These are phyloP conservation scores for Triangularia verruculosa DNA, from an alignment of 2,329 filamentous ascomycete genomes.

Conservation along the genomic window DNA sequence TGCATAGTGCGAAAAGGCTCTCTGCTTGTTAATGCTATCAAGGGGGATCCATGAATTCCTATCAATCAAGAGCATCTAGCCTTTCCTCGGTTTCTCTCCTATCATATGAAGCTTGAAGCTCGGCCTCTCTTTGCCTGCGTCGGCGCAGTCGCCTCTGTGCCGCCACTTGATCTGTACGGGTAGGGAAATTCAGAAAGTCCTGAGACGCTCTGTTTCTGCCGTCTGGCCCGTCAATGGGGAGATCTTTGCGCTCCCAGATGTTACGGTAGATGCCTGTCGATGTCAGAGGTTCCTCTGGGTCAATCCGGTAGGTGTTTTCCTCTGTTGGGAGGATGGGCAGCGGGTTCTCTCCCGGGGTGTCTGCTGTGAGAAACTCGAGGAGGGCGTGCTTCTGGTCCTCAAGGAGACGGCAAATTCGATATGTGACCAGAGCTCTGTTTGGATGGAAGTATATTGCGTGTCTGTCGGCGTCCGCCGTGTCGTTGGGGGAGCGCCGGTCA, in stretches of 20 bases:
- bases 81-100: neutral
- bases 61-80: neutral
- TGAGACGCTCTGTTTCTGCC: neutral
- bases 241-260: constrained; percentile 28
- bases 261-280: constrained; percentile 31
- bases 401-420: neutral
- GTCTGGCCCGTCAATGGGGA: neutral
- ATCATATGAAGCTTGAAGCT: neutral
- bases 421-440: neutral
- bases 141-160: neutral
- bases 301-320: constrained; percentile 27
- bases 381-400: neutral
- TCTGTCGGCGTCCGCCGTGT: neutral
- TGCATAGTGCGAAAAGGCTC: too few relatives aligned
- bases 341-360: neutral
- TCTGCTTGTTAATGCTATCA: too few relatives aligned
- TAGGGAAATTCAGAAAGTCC: neutral
- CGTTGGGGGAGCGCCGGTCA: constrained; percentile 9
- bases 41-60: too few relatives aligned
- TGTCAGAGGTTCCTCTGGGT: constrained; percentile 29
- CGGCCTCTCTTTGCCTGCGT: neutral
- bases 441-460: neutral
- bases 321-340: constrained; percentile 22
- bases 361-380: neutral
- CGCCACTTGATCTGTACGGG: neutral